Evolutionary conservation across 2,329 filamentous ascomycete genomes (phyloP).

Genomic region (Penicillium aurantiogriseum): DNA sequence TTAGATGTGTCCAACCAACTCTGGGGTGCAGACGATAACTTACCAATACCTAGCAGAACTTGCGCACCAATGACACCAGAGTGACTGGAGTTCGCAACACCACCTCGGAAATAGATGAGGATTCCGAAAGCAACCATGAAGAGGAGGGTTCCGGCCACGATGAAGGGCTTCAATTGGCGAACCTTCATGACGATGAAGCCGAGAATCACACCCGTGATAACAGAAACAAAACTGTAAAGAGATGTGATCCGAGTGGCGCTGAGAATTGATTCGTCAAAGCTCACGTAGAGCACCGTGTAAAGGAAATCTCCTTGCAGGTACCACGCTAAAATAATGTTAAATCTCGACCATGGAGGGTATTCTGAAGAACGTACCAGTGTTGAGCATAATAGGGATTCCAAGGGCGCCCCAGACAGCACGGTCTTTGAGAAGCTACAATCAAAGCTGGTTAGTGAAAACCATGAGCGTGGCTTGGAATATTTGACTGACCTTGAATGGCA

Average conservation of each 20-base stretch:
- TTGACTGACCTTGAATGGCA: constrained; percentile 53
- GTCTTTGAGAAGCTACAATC: constrained; percentile 54
- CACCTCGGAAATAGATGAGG: constrained; percentile 62
- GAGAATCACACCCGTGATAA: constrained; percentile 57
- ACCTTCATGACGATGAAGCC: constrained; percentile 59
- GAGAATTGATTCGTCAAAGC: constrained; percentile 58
- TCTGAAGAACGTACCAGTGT: constrained; percentile 19
- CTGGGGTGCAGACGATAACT: background rate
- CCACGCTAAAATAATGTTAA: constrained; percentile 48
- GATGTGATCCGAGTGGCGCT: constrained; percentile 60
- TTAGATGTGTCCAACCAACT: background rate
- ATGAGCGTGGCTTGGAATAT: too few species aligned
- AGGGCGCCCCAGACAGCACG: constrained; percentile 64
- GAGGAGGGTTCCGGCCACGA: constrained; percentile 58
- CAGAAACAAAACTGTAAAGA: constrained; percentile 59
- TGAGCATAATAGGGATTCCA: constrained; percentile 50
- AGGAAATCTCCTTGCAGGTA: constrained; percentile 64
- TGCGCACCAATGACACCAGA: constrained; percentile 63
- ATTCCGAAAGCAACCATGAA: constrained; percentile 67
- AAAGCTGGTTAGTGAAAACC: background rate
- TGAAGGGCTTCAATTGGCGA: constrained; percentile 63
- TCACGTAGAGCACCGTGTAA: constrained; percentile 61
- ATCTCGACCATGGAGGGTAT: background rate
- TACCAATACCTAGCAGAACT: constrained; percentile 59
- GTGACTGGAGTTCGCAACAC: constrained; percentile 43